A percentile compares a stretch with the other conserved stretches of the same genome.
These are phyloP conservation scores for Umbellularia californica DNA, from an alignment of 164 flowering plant genomes.

Conservation along the genomic window DNA sequence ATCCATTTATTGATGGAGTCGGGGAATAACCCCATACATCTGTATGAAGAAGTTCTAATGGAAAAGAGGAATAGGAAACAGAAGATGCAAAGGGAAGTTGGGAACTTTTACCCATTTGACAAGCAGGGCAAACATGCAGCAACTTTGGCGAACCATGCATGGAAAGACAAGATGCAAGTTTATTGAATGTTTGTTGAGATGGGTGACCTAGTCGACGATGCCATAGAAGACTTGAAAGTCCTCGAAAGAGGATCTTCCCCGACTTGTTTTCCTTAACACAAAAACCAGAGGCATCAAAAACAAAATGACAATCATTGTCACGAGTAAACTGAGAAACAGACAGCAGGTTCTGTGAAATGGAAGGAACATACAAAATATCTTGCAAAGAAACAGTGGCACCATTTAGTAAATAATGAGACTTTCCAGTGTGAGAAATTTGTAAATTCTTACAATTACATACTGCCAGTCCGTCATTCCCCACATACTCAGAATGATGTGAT, in stretches of 20 bases:
- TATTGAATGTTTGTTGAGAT: not conserved
- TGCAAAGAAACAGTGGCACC: not conserved
- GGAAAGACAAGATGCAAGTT: not conserved
- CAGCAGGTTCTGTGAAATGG: not conserved
- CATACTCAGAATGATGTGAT: not conserved
- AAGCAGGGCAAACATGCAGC: not conserved
- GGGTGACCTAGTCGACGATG: not conserved
- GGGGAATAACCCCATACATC: not conserved
- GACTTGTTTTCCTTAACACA: not conserved
- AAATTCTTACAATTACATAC: not conserved
- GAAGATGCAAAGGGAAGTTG: not conserved
- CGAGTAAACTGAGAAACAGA: not conserved
- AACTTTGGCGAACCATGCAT: conserved; percentile 13
- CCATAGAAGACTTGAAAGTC: not conserved
- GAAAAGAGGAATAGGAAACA: not conserved
- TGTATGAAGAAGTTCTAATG: not conserved
- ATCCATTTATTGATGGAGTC: too few relatives aligned
- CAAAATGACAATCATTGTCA: not conserved
- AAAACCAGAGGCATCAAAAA: not conserved
- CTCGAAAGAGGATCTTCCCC: not conserved
- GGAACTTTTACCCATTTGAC: not conserved
- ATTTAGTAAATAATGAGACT: not conserved
- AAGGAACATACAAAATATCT: not conserved
- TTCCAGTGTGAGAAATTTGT: not conserved
- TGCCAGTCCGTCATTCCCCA: not conserved